These are phyloP conservation scores for Naematelia aurantialba DNA, from an alignment of 768 basidiomycete genomes.

Conservation along the genomic window DNA sequence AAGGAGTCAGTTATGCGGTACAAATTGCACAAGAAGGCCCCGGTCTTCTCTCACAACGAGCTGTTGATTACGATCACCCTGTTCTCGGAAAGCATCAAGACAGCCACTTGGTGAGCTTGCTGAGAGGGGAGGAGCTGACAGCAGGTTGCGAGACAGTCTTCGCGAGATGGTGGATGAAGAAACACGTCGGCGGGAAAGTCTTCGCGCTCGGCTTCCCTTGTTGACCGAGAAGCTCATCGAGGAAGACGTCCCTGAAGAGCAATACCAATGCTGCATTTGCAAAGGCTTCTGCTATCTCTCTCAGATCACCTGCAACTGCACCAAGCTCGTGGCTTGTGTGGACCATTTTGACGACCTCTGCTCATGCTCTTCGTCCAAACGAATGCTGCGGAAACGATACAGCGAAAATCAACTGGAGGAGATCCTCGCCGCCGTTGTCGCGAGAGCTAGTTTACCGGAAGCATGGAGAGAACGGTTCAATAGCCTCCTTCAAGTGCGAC, in stretches of 20 bases:
- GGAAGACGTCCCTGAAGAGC: conserved; percentile 81
- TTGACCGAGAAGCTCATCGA: conserved; percentile 69
- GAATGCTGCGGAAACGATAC: conserved; percentile 72
- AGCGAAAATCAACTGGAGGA: conserved; percentile 72
- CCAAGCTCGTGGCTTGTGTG: conserved; percentile 70
- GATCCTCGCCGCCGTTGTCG: conserved; percentile 62
- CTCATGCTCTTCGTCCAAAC: conserved; percentile 59
- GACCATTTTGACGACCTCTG: conserved; percentile 79
- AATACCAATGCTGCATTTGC: conserved; percentile 91
- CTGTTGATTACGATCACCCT: conserved; percentile 95
- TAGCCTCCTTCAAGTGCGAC: conserved; percentile 65
- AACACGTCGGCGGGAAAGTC: conserved; percentile 61
- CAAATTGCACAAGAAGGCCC: conserved; percentile 81
- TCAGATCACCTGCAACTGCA: conserved; percentile 79
- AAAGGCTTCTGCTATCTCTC: conserved; percentile 93
- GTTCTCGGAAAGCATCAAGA: conserved; percentile 85
- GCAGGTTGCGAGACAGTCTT: conserved; percentile 77
- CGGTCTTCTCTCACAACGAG: conserved; percentile 98
- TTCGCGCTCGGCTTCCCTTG: conserved; percentile 57
- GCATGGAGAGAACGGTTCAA: conserved; percentile 71
- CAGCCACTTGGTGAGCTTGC: conserved; percentile 74
- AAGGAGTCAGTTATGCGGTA: conserved; percentile 86
- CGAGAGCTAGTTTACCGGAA: conserved; percentile 68
- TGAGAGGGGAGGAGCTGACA: background rate
- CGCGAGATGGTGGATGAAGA: conserved; percentile 87